Evolutionary conservation across 1,284 basidiomycete genomes (phyloP), one percentile per base, ranked within the genome.

Genomic region (Apiotrichum gamsii): DNA sequence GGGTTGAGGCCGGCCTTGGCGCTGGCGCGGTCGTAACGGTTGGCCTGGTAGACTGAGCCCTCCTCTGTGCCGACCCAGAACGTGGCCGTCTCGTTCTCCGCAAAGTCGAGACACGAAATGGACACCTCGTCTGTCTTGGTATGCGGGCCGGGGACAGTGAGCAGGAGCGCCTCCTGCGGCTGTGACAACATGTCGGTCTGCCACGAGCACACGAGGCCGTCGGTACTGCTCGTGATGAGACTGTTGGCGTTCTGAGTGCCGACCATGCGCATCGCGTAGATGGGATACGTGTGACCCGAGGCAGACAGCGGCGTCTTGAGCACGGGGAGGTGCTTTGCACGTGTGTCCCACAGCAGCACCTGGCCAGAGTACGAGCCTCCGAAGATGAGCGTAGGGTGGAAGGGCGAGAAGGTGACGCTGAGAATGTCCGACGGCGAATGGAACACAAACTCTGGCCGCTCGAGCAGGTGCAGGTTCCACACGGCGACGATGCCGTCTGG

Each of bases 181-280:
- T 91, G 86, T 2, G 93, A 90, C 28, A 99, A 81, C 91, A 98
- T 96, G 73, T 99, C 95, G 3, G 96, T 85, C 31, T 94, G 77
- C 95, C 95, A 99, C 64, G 87, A 89, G 70, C 95, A 98, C 4
- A 98, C 87, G 19, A 85, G 85, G 0, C 95, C 95, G 67, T 99
- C 95, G 2, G 93, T 96, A 56, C 87, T 91, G 56, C 87, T 90
- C 15, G 90, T 90, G 49, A 98, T 89, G 46, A 99, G 75, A 64
- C 94, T 95, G 70, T 97, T 91, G 5, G 95, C 95, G 67, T 98
- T 96, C 67, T 96, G 93, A 4, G 93, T 95, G 10, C 95, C 95
- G 19, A 97, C 87, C 81, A 96, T 89, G 60, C 88, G 84, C 81
- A 98, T 90, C 0, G 87, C 86, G 74, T 98, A 98, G 33, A 99